These are phyloP conservation scores for Aureobasidium leucospermi DNA, from an alignment of 2,329 filamentous ascomycete species.

Conservation along the genomic window DNA sequence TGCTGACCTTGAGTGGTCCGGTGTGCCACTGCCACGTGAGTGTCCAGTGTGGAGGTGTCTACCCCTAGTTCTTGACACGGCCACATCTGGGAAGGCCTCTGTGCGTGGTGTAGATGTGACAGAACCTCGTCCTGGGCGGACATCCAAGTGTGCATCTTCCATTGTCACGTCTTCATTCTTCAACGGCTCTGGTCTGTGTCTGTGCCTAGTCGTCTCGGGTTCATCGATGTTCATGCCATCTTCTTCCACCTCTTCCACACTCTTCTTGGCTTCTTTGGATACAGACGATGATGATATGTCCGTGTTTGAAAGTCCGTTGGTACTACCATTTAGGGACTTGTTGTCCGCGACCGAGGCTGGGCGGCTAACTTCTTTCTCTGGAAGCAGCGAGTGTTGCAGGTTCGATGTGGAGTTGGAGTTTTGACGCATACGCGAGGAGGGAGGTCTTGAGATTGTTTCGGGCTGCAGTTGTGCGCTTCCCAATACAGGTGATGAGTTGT, in stretches of 20 bases:
- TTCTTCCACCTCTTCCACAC: constrained; percentile 17
- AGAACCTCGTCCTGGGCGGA: constrained; percentile 33
- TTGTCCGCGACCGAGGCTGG: constrained; percentile 22
- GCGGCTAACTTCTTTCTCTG: constrained; percentile 41
- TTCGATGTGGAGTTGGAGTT: constrained; percentile 54
- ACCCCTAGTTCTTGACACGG: constrained; percentile 25
- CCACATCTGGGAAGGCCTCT: constrained; percentile 33
- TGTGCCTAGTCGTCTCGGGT: constrained; percentile 10
- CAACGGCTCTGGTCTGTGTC: constrained; percentile 29
- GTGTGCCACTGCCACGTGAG: constrained; percentile 31
- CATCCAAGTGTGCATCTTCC: constrained; percentile 18
- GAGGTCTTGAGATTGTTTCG: constrained; percentile 55
- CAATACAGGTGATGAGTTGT: constrained; percentile 65
- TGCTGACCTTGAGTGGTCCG: constrained; percentile 21
- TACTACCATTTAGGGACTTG: constrained; percentile 20
- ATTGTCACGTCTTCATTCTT: constrained; percentile 43
- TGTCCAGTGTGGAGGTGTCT: constrained; percentile 33
- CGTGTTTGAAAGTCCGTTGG: constrained; percentile 18
- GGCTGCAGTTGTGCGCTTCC: constrained; percentile 50
- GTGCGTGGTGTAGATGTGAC: constrained; percentile 43
- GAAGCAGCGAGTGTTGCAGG: constrained; percentile 24
- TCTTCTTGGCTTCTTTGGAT: constrained; percentile 19
- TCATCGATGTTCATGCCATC: constrained; percentile 16
- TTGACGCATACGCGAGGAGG: constrained; percentile 65
- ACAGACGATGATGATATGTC: neutral